A percentile compares a stretch with the other conserved stretches of the same genome.
These are phyloP conservation scores for Centrapalus pauciflorus DNA, from an alignment of 129 eudicot species.

Conservation along the genomic window DNA sequence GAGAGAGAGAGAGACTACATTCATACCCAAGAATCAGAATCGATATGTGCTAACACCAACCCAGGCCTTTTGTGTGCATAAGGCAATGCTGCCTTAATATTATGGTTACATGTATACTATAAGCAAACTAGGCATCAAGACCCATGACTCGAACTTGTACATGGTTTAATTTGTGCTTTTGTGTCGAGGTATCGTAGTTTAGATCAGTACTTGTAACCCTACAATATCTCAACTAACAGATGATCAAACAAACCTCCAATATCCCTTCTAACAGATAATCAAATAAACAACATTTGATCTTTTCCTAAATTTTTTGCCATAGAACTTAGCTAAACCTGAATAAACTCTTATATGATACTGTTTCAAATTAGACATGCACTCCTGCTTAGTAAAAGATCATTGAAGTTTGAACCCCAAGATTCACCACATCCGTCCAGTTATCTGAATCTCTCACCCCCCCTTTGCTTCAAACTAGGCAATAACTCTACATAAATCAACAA, in stretches of 20 bases:
- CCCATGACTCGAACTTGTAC: not conserved
- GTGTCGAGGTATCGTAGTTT: too few species aligned
- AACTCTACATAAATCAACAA: not conserved
- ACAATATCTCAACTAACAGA: not conserved
- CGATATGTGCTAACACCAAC: not conserved
- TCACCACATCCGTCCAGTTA: slow-evolving; percentile 4
- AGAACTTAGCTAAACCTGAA: slow-evolving; percentile 1
- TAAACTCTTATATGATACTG: not conserved
- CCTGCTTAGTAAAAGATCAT: not conserved
- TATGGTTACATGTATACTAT: not conserved
- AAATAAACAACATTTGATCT: not conserved
- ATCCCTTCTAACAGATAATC: too few species aligned
- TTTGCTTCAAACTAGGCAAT: not conserved
- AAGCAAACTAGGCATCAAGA: not conserved
- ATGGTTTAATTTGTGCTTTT: not conserved
- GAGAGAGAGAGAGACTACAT: too few species aligned
- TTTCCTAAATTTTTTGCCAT: too few species aligned
- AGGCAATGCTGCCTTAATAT: not conserved
- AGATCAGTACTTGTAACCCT: too few species aligned
- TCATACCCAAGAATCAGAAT: not conserved
- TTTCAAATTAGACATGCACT: not conserved
- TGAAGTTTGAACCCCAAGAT: not conserved
- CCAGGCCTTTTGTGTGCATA: not conserved
- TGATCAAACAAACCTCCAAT: not conserved
- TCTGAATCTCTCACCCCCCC: not conserved